These are phyloP conservation scores for Zasmidium cellare DNA, from an alignment of 2,329 filamentous ascomycete genomes.

Conservation along the genomic window DNA sequence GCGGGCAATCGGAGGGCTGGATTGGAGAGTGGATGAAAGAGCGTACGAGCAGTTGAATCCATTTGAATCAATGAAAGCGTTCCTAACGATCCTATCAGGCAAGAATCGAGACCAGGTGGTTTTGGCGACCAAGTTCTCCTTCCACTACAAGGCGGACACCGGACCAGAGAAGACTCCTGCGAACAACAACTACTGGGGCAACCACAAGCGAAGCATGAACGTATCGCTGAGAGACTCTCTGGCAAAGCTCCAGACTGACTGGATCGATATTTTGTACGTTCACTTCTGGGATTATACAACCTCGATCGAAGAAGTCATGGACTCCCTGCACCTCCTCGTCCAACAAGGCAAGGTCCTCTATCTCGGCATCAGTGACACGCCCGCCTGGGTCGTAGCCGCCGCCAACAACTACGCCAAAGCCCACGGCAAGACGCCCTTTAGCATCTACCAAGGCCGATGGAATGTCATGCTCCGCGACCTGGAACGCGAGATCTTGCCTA, in stretches of 20 bases:
- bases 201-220: constrained; percentile 61
- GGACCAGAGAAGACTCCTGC: constrained; percentile 3
- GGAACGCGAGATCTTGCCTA: constrained; percentile 57
- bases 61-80: background rate
- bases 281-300: constrained; percentile 33
- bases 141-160: constrained; percentile 48
- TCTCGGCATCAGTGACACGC: constrained; percentile 65
- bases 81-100: constrained; percentile 22
- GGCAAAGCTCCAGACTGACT: constrained; percentile 62
- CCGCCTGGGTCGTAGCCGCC: constrained; percentile 56
- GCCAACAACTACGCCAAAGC: constrained; percentile 57
- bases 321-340: constrained; percentile 63
- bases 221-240: constrained; percentile 43
- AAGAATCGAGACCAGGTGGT: constrained; percentile 63
- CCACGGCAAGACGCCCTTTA: constrained; percentile 69
- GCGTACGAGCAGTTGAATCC: background rate
- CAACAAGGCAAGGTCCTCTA: constrained; percentile 65
- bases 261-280: constrained; percentile 59
- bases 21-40: constrained; percentile 32
- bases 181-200: constrained; percentile 56
- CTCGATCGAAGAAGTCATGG: constrained; percentile 67
- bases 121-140: constrained; percentile 61
- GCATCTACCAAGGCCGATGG: constrained; percentile 68
- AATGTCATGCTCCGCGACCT: constrained; percentile 60
- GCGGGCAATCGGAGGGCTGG: constrained; percentile 34